Evolutionary conservation across 305 asterid genomes (phyloP), one percentile per base, ranked within the genome.

Genomic region (Coffea humblotiana): DNA sequence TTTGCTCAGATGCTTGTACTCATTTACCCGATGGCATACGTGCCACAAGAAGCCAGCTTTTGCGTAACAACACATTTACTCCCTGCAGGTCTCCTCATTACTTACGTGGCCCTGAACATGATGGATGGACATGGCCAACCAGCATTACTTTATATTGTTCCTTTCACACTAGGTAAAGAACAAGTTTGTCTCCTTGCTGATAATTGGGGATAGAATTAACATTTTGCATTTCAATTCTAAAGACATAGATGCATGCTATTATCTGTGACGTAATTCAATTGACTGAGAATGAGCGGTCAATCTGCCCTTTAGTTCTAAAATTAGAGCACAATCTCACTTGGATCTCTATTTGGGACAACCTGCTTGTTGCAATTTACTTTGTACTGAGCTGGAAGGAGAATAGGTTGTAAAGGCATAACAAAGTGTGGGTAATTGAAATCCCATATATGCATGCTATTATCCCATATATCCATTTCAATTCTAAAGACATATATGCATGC

Each of bases 91-190:
- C 86, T 86, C 83, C 86, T 86, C 64, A 71, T 82, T 8, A 86
- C 89, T 51, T 86, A 86, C 32, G 86, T 86, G 68, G 89, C 89
- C n/a, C 82, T 86, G 76, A 86, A 84, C 72, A 77, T 86, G 83
- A 86, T 86, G 89, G 89, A 86, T 75, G 89, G 89, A 68, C 89
- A 84, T 29, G 89, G 89, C 48, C 89, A 86, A 80, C 89, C 89
- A 47, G 89, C 89, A 43, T 84, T 86, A 79, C 89, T 86, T 54
- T 86, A 86, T 71, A 86, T 86, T 43, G 89, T 86, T 64, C 89
- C 89, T 27, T 86, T 86, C 86, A 86, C 86, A 66, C 77, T 86
- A 82, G 89, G 89, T 86, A 84, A 77, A 79, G 47, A 63, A 21
- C 58, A 49, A 66, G 25, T 52, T 58, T 47, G 72, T 60, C 16